Base-by-base conservation (phyloP, 768 basidiomycete genomes). In the Mrakia gelida region DNA sequence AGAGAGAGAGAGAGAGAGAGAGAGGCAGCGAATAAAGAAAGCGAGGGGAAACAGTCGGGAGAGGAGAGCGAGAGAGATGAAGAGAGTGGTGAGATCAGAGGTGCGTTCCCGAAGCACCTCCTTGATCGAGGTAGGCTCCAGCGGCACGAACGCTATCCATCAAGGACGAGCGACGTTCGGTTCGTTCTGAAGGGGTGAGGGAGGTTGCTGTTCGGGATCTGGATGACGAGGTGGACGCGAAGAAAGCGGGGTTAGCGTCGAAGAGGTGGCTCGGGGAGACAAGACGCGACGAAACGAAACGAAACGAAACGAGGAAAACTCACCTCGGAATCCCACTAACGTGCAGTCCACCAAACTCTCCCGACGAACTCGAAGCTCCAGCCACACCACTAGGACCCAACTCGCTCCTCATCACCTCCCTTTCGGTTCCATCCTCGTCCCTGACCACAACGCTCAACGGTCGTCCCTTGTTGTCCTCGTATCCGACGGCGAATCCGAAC, bases 81-180 rank as follows among this genome's bases (percentile, higher is more conserved):
- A 16, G 30, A 67, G 18, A 41, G 65, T 23, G 67, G 3, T 3
- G 41, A 23, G 38, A 21, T 23, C 23, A 70, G 23, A 41, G 38
- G 23, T 70, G 67, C 16, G 26, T 41, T 21, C 67, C 67, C 10
- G 67, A 70, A 26, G n/a, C 59, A 23, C 67, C 67, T 34, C 67
- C 67, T 30, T 70, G 67, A 32, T 76, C 75, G 56, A 76, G 71
- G 68, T 71, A 76, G 13, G 75, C 67, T 8, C 75, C 71, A 0
- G 75, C 75, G 2, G 75, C 75, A 6, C 56, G 26, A 15, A 72
- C 70, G 26, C 54, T 61, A n/a, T 71, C 75, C 75, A 76, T 76
- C 30, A 76, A 38, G 23, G 68, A 71, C 52, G 68, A 71, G 45
- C 75, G 54, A 28, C 75, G 52, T 34, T 76, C 75, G 23, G n/a